Evolutionary conservation across 352 stramenopile genomes (phyloP).

Genomic region (Globisporangium irregulare): DNA sequence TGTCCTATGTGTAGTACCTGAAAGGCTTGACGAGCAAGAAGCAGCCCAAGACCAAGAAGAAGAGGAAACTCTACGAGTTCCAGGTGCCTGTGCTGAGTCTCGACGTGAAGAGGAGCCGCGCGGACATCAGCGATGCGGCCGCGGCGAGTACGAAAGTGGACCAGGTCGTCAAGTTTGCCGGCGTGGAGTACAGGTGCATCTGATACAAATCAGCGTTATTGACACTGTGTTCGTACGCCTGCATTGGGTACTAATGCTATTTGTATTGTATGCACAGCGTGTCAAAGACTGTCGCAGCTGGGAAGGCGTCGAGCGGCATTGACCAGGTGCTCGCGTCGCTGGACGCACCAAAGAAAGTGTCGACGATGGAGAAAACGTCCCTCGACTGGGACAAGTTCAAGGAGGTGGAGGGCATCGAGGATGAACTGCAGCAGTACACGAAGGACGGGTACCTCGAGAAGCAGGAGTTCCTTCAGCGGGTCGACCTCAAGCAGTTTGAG

Average conservation of each 20-base stretch:
- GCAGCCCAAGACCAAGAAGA: slow-evolving; percentile 42
- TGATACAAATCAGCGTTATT: too few relatives aligned
- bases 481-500: slow-evolving; percentile 88
- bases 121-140: slow-evolving; percentile 32
- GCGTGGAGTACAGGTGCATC: slow-evolving; percentile 70
- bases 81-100: slow-evolving; percentile 66
- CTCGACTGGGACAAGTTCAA: slow-evolving; percentile 97
- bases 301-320: slow-evolving; percentile 31
- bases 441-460: slow-evolving; percentile 96
- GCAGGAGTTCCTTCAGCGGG: slow-evolving; percentile 92
- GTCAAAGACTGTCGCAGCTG: slow-evolving; percentile 13
- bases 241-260: neutral
- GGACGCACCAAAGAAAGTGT: slow-evolving; percentile 89
- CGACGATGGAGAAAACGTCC: slow-evolving; percentile 94
- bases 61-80: slow-evolving; percentile 72
- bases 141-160: slow-evolving; percentile 36
- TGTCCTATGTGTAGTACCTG: slow-evolving; percentile 34
- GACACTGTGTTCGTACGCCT: too few relatives aligned
- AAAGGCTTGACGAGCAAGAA: slow-evolving; percentile 50
- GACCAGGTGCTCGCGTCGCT: slow-evolving; percentile 88
- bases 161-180: slow-evolving; percentile 82
- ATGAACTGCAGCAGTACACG: slow-evolving; percentile 90
- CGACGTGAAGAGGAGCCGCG: slow-evolving; percentile 49
- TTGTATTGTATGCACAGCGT: slow-evolving; percentile 19
- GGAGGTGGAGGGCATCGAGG: slow-evolving; percentile 86